Evolutionary conservation across 1,139 yeast genomes (phyloP), one percentile per base, ranked within the genome.

Genomic region (Protomyces macrosporus): DNA sequence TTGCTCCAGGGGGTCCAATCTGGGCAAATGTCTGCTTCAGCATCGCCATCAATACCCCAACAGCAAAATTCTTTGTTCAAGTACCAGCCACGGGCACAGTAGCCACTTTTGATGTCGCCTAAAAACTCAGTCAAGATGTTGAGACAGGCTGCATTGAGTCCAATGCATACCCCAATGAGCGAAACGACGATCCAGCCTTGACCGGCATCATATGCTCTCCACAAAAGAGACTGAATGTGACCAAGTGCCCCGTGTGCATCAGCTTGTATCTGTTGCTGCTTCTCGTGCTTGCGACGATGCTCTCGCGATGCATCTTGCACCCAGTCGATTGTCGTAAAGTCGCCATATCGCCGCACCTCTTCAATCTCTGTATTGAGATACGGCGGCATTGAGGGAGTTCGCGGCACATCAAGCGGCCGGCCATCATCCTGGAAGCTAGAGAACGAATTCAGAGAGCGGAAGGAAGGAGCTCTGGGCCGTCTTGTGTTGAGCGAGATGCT

Each of bases 101-200:
- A 84, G 0, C 98, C 98, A 1, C 82, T 77, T 68, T 90, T 83
- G 67, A 90, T 75, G 72, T 87, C 87, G 3, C 91, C 86, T n/a
- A 93, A 76, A 82, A 93, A 89, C 63, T 90, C 91, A 0, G 98
- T 90, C 33, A 90, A 80, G 39, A 91, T 82, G 70, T 89, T 90
- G 65, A 93, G 76, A 36, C 82, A 79, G 0, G 90, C 96, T 0
- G 98, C 98, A 59, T 90, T 85, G 2, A 82, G 70, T 1, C 98
- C 98, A 62, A 91, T 87, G 2, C 80, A 70, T 0, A 87, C 55
- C 0, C 98, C 98, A 70, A 89, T 88, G 1, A 81, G 69, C 0
- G 91, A 87, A 51, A 93, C 76, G 0, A 88, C 86, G 1, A 90
- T 71, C 89, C 97, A 90, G 56, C 84, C 86, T 72, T 83, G 87